Evolutionary conservation across 2,329 filamentous ascomycete genomes (phyloP).

Genomic region (Claviceps sp.): DNA sequence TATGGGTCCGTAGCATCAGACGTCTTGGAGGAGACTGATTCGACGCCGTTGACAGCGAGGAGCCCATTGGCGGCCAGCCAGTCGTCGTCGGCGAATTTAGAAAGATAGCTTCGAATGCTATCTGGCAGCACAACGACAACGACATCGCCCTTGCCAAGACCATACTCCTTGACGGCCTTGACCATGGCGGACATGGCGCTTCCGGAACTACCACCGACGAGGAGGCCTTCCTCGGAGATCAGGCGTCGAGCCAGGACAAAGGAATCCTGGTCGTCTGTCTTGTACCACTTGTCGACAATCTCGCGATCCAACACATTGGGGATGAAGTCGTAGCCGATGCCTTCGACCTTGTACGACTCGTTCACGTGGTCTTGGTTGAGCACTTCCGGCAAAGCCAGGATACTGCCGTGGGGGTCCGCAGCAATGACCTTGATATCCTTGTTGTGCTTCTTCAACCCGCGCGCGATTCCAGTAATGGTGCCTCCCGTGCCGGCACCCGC

Average conservation of each 20-base stretch:
- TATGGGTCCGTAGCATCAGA: constrained; percentile 49
- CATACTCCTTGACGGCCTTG: constrained; percentile 60
- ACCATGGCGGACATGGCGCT: constrained; percentile 78
- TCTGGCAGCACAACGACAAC: constrained; percentile 88
- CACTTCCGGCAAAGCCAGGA: constrained; percentile 66
- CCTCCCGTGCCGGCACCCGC: constrained; percentile 92
- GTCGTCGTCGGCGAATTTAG: constrained; percentile 97
- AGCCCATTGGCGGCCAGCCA: constrained; percentile 97
- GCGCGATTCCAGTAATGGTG: constrained; percentile 81
- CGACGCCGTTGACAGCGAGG: constrained; percentile 44
- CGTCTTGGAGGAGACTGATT: constrained; percentile 28
- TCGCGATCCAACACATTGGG: constrained; percentile 80
- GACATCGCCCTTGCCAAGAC: constrained; percentile 70
- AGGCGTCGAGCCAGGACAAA: constrained; percentile 82
- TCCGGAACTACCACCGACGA: constrained; percentile 88
- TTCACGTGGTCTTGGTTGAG: constrained; percentile 74
- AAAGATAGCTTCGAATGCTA: constrained; percentile 92
- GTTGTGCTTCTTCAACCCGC: constrained; percentile 79
- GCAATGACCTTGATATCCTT: constrained; percentile 75
- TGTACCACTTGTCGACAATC: constrained; percentile 88
- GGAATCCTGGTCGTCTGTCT: constrained; percentile 85
- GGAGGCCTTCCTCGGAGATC: constrained; percentile 85
- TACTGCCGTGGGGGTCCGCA: constrained; percentile 84
- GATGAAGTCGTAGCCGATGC: constrained; percentile 97
- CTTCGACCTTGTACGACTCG: constrained; percentile 91